These are phyloP conservation scores for Chaetomium strumarium DNA, from an alignment of 2,329 filamentous ascomycete species.

Conservation along the genomic window DNA sequence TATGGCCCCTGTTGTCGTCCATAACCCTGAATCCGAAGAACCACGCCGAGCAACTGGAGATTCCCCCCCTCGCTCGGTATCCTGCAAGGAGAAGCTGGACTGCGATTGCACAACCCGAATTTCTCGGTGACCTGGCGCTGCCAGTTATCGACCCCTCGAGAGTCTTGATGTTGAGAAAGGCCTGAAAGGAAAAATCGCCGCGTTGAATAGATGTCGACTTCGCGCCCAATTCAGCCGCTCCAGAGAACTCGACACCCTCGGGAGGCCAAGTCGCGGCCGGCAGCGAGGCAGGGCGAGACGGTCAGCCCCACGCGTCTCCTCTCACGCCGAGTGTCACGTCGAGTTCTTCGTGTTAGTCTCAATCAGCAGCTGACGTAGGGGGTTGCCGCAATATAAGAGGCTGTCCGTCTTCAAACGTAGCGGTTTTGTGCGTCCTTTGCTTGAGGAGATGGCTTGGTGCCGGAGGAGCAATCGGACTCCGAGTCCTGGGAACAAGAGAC, in stretches of 20 bases:
- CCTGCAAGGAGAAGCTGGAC: slow-evolving; percentile 54
- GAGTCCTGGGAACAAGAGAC: slow-evolving; percentile 1
- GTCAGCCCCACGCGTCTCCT: slow-evolving; percentile 5
- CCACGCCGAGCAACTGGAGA: slow-evolving; percentile 45
- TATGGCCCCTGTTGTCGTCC: slow-evolving; percentile 69
- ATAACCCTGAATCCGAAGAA: slow-evolving; percentile 50
- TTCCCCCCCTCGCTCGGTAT: slow-evolving; percentile 52
- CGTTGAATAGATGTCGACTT: slow-evolving; percentile 1
- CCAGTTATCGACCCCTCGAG: slow-evolving; percentile 24
- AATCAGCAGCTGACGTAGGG: background rate
- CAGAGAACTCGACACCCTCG: background rate
- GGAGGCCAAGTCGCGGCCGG: slow-evolving; percentile 1
- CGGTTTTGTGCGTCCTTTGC: slow-evolving; percentile 5
- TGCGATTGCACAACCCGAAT: slow-evolving; percentile 60
- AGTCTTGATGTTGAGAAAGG: slow-evolving; percentile 7
- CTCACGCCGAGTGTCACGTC: background rate
- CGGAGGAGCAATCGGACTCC: slow-evolving; percentile 7
- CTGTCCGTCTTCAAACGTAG: slow-evolving; percentile 5
- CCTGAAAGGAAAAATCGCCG: slow-evolving; percentile 5
- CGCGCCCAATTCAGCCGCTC: background rate
- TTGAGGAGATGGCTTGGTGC: slow-evolving; percentile 5
- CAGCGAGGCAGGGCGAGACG: slow-evolving; percentile 4
- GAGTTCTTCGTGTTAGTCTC: slow-evolving; percentile 10
- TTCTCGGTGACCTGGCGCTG: slow-evolving; percentile 37
- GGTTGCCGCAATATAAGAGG: background rate